Evolutionary conservation across 2,329 filamentous ascomycete species (phyloP), one percentile per base, ranked within the genome.

Genomic region (Aspergillus pseudotamarii): DNA sequence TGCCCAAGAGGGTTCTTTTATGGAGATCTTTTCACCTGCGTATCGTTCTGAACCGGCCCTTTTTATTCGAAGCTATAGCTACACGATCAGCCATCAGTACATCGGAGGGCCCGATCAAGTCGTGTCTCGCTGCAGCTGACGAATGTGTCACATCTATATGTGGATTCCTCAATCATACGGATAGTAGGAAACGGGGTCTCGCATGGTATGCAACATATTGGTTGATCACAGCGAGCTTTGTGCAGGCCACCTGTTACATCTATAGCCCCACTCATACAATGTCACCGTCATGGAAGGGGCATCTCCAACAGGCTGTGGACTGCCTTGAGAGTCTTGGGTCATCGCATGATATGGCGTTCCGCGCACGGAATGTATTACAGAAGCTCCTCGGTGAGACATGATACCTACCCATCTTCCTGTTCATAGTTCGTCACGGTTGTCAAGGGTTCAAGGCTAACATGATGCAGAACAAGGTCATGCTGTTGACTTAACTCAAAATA

Each of bases 191-290:
- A 19, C 60, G 69, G 19, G 66, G 68, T 5, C 59, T 71, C 9
- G 65, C 65, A 1, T 71, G 69, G 68, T 71, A 71, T 58, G 68
- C 69, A 2, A 70, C 66, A 10, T 71, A 66, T 58, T 71, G 69
- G 69, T 59, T 70, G 23, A 59, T 71, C 10, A 71, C 68, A 4
- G 69, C 69, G 12, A 68, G 65, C 38, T 70, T 71, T 34, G 68
- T 71, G 32, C 69, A 69, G 58, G 68, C 67, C 12, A 71, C 66
- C 1, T 71, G 65, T 54, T 68, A 70, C 43, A 64, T 71, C 8
- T 71, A 71, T 48, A 62, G 66, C 55, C 65, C 64, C 4, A 36
- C 62, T 6, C 64, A 69, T 57, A 21, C 60, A n/a, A 59, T 68
- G 5, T 64, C 67, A 2, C 50, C 56, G 14, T 43, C 51, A 6